Conservation (phyloP, 345 rosid genomes). For the Viola odorata region DNA sequence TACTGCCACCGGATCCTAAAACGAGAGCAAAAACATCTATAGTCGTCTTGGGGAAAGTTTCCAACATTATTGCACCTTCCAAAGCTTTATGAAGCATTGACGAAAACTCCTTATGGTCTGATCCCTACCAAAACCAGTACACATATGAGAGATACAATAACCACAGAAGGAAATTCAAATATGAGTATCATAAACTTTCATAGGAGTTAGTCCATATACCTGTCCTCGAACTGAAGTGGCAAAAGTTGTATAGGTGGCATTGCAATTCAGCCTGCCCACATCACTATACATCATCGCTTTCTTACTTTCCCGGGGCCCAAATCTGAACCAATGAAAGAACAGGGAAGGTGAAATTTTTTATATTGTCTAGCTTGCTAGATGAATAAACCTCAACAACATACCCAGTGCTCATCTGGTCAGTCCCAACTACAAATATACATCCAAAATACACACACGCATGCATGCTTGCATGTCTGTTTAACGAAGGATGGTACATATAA, state of each 20-base stretch:
- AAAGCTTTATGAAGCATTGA: conserved; percentile 91
- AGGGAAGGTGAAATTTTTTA: background rate
- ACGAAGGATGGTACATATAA: background rate
- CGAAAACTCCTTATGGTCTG: conserved; percentile 68
- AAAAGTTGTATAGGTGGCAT: conserved; percentile 82
- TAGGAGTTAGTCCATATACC: conserved; percentile 34
- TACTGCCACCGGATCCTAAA: conserved; percentile 97
- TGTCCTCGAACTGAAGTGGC: conserved; percentile 62
- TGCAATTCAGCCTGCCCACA: conserved; percentile 73
- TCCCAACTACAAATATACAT: background rate
- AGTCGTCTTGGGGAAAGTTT: conserved; percentile 89
- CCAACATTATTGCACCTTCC: conserved; percentile 79
- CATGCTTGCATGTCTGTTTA: too few relatives aligned
- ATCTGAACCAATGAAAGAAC: conserved; percentile 35
- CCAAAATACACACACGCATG: background rate
- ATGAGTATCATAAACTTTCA: conserved; percentile 1
- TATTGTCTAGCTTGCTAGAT: background rate
- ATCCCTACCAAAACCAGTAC: conserved; percentile 41
- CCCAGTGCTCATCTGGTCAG: background rate
- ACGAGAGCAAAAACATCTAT: conserved; percentile 93
- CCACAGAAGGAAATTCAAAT: background rate
- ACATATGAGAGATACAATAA: conserved; percentile 11
- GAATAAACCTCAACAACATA: too few relatives aligned
- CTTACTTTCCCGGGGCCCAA: conserved; percentile 98
- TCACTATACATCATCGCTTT: conserved; percentile 89